phyloP scores from a whole-genome alignment of 306 rosid genomes.

The Trifolium pratense region DNA sequence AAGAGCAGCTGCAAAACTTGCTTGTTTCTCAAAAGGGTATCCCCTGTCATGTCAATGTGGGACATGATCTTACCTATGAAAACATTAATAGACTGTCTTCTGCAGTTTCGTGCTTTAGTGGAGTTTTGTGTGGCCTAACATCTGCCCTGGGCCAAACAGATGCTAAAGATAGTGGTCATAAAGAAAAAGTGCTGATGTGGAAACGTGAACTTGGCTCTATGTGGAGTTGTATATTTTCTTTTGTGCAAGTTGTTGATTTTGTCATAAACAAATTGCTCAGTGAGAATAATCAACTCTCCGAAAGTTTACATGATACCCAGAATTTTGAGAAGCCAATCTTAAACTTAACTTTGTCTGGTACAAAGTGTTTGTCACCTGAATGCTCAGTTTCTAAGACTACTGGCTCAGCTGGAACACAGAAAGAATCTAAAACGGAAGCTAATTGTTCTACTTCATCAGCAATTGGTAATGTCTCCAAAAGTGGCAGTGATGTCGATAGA shows the following conservation, averaged over 20 bases:
- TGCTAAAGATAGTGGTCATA: slow-evolving; percentile 42
- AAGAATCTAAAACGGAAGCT: slow-evolving; percentile 46
- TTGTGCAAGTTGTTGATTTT: slow-evolving; percentile 52
- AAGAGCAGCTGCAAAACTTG: slow-evolving; percentile 59
- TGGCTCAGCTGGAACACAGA: slow-evolving; percentile 35
- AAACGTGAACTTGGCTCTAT: slow-evolving; percentile 52
- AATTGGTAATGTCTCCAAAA: slow-evolving; percentile 38
- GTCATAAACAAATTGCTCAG: slow-evolving; percentile 55
- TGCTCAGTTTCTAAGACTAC: slow-evolving; percentile 40
- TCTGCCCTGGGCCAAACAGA: slow-evolving; percentile 50
- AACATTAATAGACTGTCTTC: slow-evolving; percentile 62
- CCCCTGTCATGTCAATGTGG: slow-evolving; percentile 43
- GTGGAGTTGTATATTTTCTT: slow-evolving; percentile 53
- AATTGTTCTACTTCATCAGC: slow-evolving; percentile 47
- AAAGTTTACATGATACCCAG: slow-evolving; percentile 48
- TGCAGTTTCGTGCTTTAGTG: slow-evolving; percentile 68
- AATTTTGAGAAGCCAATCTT: slow-evolving; percentile 40
- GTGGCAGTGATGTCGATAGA: slow-evolving; percentile 42
- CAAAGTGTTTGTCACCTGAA: slow-evolving; percentile 33
- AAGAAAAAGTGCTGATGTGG: slow-evolving; percentile 47
- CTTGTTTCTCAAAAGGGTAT: slow-evolving; percentile 50
- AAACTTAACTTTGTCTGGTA: slow-evolving; percentile 24
- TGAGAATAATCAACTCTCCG: slow-evolving; percentile 44
- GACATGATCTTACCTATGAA: slow-evolving; percentile 40
- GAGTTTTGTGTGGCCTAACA: slow-evolving; percentile 77